Evolutionary conservation across 495 filamentous ascomycete species (phyloP), one percentile per base, ranked within the genome.

Genomic region (Physcia stellaris): DNA sequence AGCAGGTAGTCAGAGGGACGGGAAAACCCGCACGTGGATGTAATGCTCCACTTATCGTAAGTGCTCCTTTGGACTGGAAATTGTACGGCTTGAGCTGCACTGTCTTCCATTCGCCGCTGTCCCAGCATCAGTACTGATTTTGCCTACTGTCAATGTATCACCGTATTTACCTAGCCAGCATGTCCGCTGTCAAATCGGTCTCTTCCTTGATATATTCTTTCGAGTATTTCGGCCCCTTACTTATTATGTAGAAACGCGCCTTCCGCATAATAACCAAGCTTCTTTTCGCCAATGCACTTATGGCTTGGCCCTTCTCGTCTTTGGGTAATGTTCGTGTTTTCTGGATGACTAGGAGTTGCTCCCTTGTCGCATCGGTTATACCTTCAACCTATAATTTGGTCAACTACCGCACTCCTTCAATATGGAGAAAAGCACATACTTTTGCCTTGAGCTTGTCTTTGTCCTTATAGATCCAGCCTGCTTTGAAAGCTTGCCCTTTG

Each of bases 11-110:
- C 21, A 40, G 31, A 32, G 5, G 39, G 22, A 22, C 10, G 11
- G 37, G 20, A 0, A 28, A 4, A 15, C 7, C 33, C 56, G 26
- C 43, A 62, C 59, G 66, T 2, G 90, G 90, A 62, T 96, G 88
- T 43, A 98, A 63, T 17, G 90, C 83, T 33, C 88, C 88, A n/a
- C 80, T 67, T 19, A 74, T 65, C 38, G 86, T 79, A 26, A 72
- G 65, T 5, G 83, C 79, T 41, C 90, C 90, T 43, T 86, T 73
- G 13, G 90, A 80, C 42, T 85, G 86, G 71, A 95, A 96, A 65
- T 95, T 98, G 66, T 95, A 95, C 23, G 87, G 83, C 65, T 98
- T 96, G 62, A 95, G 86, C 21, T 77, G 71, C 7, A 79, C 81
- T 23, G 77, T 82, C 65, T 94, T 86, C 83, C 82, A 87, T 4